Evolutionary conservation across 306 rosid species (phyloP).

Genomic region (Crataegus laevigata): DNA sequence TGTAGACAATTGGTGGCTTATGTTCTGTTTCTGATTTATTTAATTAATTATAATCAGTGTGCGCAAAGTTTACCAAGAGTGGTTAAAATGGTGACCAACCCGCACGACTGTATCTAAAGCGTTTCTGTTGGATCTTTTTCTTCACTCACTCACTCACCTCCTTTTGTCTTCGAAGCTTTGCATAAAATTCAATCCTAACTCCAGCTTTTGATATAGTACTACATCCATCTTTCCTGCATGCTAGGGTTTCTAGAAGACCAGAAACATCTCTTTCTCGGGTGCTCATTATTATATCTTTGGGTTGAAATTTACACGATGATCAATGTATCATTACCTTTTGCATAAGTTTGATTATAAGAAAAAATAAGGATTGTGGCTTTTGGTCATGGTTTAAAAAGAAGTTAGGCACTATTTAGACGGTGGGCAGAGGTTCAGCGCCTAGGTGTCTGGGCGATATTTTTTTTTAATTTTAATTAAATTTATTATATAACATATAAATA

Average conservation of each 20-base stretch:
- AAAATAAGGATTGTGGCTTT: neutral
- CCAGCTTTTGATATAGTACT: conserved; percentile 26
- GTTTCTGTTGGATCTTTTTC: conserved; percentile 20
- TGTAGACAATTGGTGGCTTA: neutral
- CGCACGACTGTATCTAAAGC: conserved; percentile 31
- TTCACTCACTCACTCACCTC: neutral
- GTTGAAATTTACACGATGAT: neutral
- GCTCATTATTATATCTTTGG: neutral
- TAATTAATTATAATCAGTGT: neutral
- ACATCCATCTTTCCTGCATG: conserved; percentile 3
- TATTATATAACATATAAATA: too few relatives aligned
- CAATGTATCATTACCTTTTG: neutral
- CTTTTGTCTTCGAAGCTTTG: conserved; percentile 23
- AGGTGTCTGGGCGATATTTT: too few relatives aligned
- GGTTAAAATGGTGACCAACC: conserved; percentile 84
- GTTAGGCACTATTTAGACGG: too few relatives aligned
- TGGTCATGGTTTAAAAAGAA: too few relatives aligned
- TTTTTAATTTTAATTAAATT: too few relatives aligned
- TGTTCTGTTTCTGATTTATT: neutral
- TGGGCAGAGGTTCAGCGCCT: too few relatives aligned
- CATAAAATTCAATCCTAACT: conserved; percentile 67
- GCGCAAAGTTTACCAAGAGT: conserved; percentile 29
- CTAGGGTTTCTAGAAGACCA: conserved; percentile 37
- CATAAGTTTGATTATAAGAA: neutral
- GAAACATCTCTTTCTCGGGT: neutral